phyloP scores from a whole-genome alignment of 441 rosid species.

The Manihot esculenta region DNA sequence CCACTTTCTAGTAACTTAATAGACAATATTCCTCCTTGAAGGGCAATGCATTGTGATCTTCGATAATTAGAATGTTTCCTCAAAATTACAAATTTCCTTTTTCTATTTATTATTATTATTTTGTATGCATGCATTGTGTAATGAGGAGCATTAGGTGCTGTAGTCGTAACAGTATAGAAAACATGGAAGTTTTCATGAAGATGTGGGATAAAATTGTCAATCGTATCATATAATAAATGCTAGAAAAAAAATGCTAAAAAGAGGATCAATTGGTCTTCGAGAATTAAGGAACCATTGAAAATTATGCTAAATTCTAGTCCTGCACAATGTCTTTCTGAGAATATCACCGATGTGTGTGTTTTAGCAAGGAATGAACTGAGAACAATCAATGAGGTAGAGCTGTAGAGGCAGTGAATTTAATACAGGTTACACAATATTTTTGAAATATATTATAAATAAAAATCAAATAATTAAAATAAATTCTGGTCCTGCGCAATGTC shows the following conservation, averaged over 20 bases:
- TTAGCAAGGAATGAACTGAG: constrained; percentile 2
- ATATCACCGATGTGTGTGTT: not conserved
- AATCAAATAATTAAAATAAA: not conserved
- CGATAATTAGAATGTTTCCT: not conserved
- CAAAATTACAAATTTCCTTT: not conserved
- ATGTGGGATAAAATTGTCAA: not conserved
- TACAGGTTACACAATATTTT: not conserved
- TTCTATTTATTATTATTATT: too few relatives aligned
- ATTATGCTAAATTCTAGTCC: not conserved
- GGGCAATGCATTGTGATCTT: not conserved
- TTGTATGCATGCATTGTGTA: not conserved
- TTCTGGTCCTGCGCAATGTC: not conserved
- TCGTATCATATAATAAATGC: not conserved
- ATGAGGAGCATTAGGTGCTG: not conserved
- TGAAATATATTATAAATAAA: not conserved
- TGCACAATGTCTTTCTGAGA: not conserved
- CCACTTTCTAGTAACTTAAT: too few relatives aligned
- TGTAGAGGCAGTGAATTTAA: not conserved
- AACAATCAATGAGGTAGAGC: not conserved
- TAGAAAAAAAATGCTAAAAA: not conserved
- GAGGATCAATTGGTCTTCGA: not conserved
- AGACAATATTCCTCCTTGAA: too few relatives aligned
- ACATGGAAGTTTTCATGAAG: not conserved
- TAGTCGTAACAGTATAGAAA: not conserved
- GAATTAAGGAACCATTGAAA: not conserved